Evolutionary conservation across 2,329 filamentous ascomycete genomes (phyloP).

Genomic region (Fonsecaea erecta): DNA sequence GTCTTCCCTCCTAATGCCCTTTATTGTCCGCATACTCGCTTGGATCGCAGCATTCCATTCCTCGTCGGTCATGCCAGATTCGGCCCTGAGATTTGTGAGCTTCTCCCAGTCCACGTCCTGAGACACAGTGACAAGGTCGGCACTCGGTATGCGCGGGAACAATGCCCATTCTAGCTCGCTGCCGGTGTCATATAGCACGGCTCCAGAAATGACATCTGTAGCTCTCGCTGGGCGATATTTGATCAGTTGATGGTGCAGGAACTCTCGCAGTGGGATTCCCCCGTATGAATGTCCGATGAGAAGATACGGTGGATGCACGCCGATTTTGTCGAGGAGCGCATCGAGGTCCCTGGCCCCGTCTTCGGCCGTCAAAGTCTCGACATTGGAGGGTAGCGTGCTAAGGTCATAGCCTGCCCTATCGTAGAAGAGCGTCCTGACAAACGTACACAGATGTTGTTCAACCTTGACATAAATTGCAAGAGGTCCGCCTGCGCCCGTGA

Average conservation of each 20-base stretch:
- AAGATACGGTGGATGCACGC: conserved; percentile 41
- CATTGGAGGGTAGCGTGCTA: conserved; percentile 38
- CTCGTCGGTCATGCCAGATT: conserved; percentile 41
- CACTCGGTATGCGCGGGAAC: conserved; percentile 41
- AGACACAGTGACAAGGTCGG: conserved; percentile 41
- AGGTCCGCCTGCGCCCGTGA: conserved; percentile 46
- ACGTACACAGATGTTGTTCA: conserved; percentile 40
- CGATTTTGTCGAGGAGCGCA: conserved; percentile 37
- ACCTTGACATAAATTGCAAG: conserved; percentile 43
- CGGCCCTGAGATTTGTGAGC: conserved; percentile 42
- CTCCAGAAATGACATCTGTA: conserved; percentile 41
- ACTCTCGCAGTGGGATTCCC: conserved; percentile 47
- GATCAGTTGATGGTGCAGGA: conserved; percentile 42
- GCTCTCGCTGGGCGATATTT: neutral
- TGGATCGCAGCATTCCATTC: conserved; percentile 40
- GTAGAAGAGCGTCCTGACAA: conserved; percentile 43
- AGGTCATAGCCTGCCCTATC: conserved; percentile 47
- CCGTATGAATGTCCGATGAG: conserved; percentile 50
- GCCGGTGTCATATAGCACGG: conserved; percentile 46
- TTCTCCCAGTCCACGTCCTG: conserved; percentile 41
- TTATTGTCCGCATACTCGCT: conserved; percentile 9
- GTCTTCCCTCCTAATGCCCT: conserved; percentile 12
- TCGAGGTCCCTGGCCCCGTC: conserved; percentile 43
- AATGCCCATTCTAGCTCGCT: conserved; percentile 43
- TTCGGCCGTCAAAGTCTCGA: conserved; percentile 36